phyloP scores from a whole-genome alignment of 192 early-diverging fungal genomes.

The Coemansia erecta region DNA sequence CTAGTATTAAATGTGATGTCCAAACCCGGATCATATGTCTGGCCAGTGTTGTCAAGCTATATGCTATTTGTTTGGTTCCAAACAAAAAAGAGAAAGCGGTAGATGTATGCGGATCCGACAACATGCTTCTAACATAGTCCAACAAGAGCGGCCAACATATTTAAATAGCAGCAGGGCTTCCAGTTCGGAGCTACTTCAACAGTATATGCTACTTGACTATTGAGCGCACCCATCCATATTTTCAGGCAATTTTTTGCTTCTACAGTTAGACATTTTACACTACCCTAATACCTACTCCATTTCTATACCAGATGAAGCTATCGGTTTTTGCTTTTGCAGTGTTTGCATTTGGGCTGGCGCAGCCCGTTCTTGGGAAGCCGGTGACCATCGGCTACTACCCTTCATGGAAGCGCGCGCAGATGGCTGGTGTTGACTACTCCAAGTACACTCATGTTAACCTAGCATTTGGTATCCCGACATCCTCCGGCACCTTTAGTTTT shows the following conservation, averaged over 20 bases:
- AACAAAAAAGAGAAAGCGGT: not conserved
- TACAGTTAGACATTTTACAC: not conserved
- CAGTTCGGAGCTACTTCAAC: too few species aligned
- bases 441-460: slow-evolving; percentile 72
- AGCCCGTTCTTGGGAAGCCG: not conserved
- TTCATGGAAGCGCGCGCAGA: slow-evolving; percentile 28
- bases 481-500: slow-evolving; percentile 33
- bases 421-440: slow-evolving; percentile 17
- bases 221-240: too few species aligned
- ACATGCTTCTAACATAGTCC: not conserved
- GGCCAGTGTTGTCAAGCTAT: too few species aligned
- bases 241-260: too few species aligned
- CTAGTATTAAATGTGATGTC: too few species aligned
- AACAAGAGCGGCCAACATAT: too few species aligned
- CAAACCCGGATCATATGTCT: too few species aligned
- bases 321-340: slow-evolving; percentile 6
- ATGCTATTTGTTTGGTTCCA: too few species aligned
- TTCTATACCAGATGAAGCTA: slow-evolving; percentile 12
- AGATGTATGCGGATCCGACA: not conserved
- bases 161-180: too few species aligned
- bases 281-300: not conserved
- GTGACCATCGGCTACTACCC: slow-evolving; percentile 41
- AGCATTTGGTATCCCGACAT: slow-evolving; percentile 55
- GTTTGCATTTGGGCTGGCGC: not conserved
- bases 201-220: too few species aligned